phyloP scores from a whole-genome alignment of 169 alveolate species.

The Plasmodium inui region DNA sequence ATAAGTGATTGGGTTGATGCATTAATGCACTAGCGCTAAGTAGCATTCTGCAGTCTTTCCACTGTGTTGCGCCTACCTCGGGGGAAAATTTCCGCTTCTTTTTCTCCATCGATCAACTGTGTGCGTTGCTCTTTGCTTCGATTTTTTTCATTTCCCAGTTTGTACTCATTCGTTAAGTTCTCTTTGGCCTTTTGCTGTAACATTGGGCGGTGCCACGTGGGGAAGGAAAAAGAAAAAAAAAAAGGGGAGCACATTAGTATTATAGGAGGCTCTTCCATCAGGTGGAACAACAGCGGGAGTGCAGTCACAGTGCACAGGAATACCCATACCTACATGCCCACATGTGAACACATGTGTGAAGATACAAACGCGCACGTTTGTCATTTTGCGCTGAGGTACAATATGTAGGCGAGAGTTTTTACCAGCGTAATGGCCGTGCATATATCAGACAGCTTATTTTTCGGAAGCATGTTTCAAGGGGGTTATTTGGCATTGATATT shows the following conservation, averaged over 20 bases:
- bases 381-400: background rate
- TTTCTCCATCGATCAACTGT: background rate
- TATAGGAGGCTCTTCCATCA: background rate
- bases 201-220: background rate
- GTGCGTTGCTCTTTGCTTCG: background rate
- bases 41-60: background rate
- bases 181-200: constrained; percentile 60
- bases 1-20: background rate
- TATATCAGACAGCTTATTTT: constrained; percentile 54
- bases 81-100: constrained; percentile 10
- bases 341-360: background rate
- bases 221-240: background rate
- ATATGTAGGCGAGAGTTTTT: background rate
- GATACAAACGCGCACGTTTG: background rate
- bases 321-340: background rate
- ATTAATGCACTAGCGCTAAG: background rate
- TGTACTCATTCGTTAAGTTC: constrained; percentile 27
- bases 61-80: background rate
- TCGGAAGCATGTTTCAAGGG: constrained; percentile 42
- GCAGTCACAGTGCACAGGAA: background rate
- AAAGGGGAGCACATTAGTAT: background rate
- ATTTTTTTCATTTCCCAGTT: constrained; percentile 28
- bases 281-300: background rate
- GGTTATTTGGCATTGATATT: constrained; percentile 3
- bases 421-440: constrained; percentile 70